Base-by-base conservation (phyloP, 202 grass and related monocot genomes). In the Setaria italica region DNA sequence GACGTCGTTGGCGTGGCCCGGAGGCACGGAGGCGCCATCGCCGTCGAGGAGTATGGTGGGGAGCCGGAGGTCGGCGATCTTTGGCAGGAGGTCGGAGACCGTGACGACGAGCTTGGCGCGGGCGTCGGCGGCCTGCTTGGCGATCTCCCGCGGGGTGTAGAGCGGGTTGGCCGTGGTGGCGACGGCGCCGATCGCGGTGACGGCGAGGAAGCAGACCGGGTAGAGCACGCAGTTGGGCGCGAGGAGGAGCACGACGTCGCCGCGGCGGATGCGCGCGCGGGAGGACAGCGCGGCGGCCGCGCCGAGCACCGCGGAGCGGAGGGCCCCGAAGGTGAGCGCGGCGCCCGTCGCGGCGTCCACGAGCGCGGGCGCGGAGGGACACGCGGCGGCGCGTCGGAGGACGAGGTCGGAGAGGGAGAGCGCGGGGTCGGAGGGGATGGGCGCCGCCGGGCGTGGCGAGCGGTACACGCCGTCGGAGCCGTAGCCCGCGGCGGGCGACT, bases 171-270 rank as follows among this genome's bases (percentile, higher is more conserved):
- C 95, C 30, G 95, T 95, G 80, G 87, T 95, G 14, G 64, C 84
- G 76, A 95, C 59, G 80, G 91, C 91, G 70, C 95, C 93, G 54
- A 88, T 83, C 12, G 89, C 81, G 60, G 94, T 77, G 62, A 83
- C 49, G 19, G 91, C 91, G 86, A 98, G 80, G 87, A 98, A 94
- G 84, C 87, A 92, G 86, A 98, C 84, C 0, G 88, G 92, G 87
- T 92, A 94, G 73, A 92, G 89, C 35, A 98, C 20, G 72, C 83
- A 91, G 74, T 98, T 98, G 33, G 95, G 95, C 19, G 89, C 88
- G 54, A 94, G 76, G 75, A 98, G 60, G 54, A 98, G 91, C n/a
- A 98, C 84, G 46, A 83, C 79, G 58, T 98, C 95, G 42, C 91
- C 89, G 73, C 51, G 87, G 10, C 78, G 42, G 19, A 98, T 49